Base-by-base conservation (phyloP, 176 grass and related monocot species). In the Panicum miliaceum region DNA sequence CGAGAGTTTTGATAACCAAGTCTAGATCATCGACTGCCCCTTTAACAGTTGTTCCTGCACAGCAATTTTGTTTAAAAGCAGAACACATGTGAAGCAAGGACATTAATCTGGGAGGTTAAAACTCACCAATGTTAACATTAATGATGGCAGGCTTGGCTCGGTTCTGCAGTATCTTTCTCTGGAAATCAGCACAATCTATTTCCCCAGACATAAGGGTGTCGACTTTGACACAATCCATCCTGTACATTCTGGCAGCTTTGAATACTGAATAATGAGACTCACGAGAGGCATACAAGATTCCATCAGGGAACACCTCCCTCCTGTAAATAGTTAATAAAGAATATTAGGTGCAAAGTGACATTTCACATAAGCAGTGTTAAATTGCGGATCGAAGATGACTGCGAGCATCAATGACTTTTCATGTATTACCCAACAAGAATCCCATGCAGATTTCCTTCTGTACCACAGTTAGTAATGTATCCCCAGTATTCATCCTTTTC, bases 1-100 rank as follows among this genome's bases (percentile, higher is more conserved):
- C 94, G 7, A 94, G 94, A 68, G 85, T 97, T 80, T 94, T 88
- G 65, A 97, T 94, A 52, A 94, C 84, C 85, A 90, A 40, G 67
- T 97, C 94, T 41, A 97, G 85, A 89, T 97, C 94, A 90, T 97
- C 94, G 6, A 97, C 91, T 26, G 94, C 94, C 66, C 91, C 94
- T 52, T 97, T 97, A 35, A 97, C 91, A 19, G 94, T 94, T 23
- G 94, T 97, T 38, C 94, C 94, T 97, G 82, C 71, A 80, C 9
- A 26, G 8, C 61, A 70, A 81, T 54, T 71, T 74, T 60, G 82
- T 76, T 72, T 58, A 61, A 56, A 75, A 81, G 45, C 74, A 86
- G 42, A 13, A 56, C 26, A 81, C 18, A 71, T 51, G 18, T 10
- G 8, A 74, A 56, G 73, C 48, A 34, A 58, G 75, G 12, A 25